A percentile compares a stretch with the other conserved stretches of the same genome.
Evolutionary conservation across 2,329 filamentous ascomycete species (phyloP).

Genomic region (Byssoonygena ceratinophila): DNA sequence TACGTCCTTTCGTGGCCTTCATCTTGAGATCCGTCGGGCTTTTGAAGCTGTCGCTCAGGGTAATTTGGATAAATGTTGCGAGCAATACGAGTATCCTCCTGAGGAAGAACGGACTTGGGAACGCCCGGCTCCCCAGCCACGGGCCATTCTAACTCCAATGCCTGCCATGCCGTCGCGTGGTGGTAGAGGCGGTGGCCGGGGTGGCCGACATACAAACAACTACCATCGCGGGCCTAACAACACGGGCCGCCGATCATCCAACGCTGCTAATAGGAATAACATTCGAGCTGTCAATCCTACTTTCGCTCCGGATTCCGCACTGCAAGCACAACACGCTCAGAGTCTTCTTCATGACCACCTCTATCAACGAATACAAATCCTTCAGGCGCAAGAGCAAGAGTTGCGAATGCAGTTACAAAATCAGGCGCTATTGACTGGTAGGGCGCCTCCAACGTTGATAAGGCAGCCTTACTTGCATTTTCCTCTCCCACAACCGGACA

Average conservation of each 20-base stretch:
- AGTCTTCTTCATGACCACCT: constrained; percentile 41
- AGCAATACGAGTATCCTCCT: constrained; percentile 77
- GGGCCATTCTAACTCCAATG: constrained; percentile 41
- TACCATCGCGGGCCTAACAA: constrained; percentile 40
- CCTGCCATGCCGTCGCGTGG: constrained; percentile 37
- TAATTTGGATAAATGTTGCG: constrained; percentile 73
- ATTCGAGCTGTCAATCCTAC: constrained; percentile 33
- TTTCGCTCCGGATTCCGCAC: constrained; percentile 24
- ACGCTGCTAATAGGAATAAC: constrained; percentile 40
- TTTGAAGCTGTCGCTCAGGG: constrained; percentile 71
- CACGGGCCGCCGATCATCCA: constrained; percentile 45
- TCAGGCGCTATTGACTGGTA: constrained; percentile 34
- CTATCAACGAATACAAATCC: constrained; percentile 41
- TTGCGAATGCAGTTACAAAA: constrained; percentile 39
- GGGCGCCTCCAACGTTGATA: constrained; percentile 32
- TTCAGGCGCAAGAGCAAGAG: constrained; percentile 43
- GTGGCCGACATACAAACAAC: constrained; percentile 41
- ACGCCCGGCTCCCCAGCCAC: constrained; percentile 46
- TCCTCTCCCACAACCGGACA: constrained; percentile 29
- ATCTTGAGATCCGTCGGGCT: constrained; percentile 77
- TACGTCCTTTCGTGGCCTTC: constrained; percentile 82
- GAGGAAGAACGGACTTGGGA: constrained; percentile 57
- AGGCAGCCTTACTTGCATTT: constrained; percentile 34
- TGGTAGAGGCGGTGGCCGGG: constrained; percentile 40
- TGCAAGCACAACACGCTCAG: constrained; percentile 37